Conservation (phyloP, 495 filamentous ascomycete genomes). For the Hypoxylon perforatum region DNA sequence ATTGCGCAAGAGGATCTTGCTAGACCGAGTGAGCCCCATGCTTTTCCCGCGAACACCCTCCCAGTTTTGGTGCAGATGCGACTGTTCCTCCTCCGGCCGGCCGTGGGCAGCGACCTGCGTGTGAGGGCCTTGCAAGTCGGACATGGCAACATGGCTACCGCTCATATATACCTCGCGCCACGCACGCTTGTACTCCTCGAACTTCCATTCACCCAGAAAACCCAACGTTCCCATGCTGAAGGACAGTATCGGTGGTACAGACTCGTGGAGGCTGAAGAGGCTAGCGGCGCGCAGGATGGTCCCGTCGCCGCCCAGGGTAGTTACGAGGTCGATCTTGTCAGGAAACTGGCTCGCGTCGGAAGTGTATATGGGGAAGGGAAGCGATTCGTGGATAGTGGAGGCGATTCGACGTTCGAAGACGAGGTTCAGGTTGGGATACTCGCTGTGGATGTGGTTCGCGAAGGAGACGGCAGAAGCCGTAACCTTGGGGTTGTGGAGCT, state of each 20-base stretch:
- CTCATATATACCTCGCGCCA: conserved; percentile 96
- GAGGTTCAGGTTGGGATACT: conserved; percentile 83
- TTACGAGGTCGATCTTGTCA: conserved; percentile 82
- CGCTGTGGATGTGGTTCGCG: conserved; percentile 79
- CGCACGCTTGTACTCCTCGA: conserved; percentile 86
- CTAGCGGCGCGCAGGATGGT: conserved; percentile 93
- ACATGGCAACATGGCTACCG: conserved; percentile 69
- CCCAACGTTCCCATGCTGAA: conserved; percentile 98
- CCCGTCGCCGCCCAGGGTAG: conserved; percentile 93
- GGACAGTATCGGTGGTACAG: conserved; percentile 89
- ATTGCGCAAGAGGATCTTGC: conserved; percentile 85
- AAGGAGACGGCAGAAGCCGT: conserved; percentile 80
- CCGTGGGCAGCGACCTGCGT: conserved; percentile 49
- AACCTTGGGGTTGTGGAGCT: conserved; percentile 77
- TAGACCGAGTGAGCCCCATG: conserved; percentile 77
- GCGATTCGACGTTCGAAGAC: conserved; percentile 86
- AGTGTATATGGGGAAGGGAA: conserved; percentile 84
- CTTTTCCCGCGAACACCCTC: conserved; percentile 79
- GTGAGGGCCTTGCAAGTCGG: conserved; percentile 57
- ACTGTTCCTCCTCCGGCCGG: conserved; percentile 34
- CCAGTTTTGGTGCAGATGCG: conserved; percentile 58
- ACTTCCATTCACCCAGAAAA: conserved; percentile 97
- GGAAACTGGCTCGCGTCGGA: conserved; percentile 59
- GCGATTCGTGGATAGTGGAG: conserved; percentile 72
- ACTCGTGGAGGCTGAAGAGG: conserved; percentile 82